phyloP scores from a whole-genome alignment of 2,329 filamentous ascomycete genomes.

The Pezizomycotina sp. region DNA sequence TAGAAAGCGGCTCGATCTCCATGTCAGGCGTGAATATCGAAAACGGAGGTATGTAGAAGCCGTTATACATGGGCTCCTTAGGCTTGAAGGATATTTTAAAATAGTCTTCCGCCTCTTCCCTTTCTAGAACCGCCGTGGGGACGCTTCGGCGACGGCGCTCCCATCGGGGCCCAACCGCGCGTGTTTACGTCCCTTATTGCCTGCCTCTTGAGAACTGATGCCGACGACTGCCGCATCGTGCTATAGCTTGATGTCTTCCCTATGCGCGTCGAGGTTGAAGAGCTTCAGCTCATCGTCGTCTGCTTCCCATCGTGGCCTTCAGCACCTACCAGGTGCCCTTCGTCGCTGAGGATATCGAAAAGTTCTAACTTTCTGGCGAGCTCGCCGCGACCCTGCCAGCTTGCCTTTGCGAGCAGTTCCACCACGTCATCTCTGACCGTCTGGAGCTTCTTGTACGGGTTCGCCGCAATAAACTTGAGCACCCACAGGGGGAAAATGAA shows the following conservation, averaged over 20 bases:
- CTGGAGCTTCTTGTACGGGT: conserved; percentile 63
- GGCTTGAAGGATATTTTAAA: conserved; percentile 14
- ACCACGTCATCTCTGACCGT: conserved; percentile 82
- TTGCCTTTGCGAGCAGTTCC: conserved; percentile 88
- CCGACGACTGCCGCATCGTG: conserved; percentile 7
- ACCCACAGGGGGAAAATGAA: conserved; percentile 92
- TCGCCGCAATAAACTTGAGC: conserved; percentile 52
- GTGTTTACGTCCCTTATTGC: conserved; percentile 16
- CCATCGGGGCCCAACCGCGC: conserved; percentile 13
- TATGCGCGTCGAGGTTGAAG: conserved; percentile 24
- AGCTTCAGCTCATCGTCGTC: conserved; percentile 22
- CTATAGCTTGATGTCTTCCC: conserved; percentile 22
- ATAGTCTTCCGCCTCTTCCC: no score
- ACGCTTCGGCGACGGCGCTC: conserved; percentile 6
- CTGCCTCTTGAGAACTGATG: conserved; percentile 1
- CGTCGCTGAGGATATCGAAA: conserved; percentile 44
- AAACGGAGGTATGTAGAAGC: conserved; percentile 11
- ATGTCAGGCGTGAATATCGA: conserved; percentile 15
- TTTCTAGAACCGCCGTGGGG: conserved; percentile 5
- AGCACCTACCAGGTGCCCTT: conserved; percentile 26
- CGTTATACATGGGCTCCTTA: conserved; percentile 10
- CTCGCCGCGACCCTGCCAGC: conserved; percentile 57
- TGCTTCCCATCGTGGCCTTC: conserved; percentile 4
- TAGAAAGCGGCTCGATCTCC: conserved; percentile 24
- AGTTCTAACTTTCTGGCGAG: conserved; percentile 63